Conservation (phyloP, 345 rosid species). For the Erodium maritimum region DNA sequence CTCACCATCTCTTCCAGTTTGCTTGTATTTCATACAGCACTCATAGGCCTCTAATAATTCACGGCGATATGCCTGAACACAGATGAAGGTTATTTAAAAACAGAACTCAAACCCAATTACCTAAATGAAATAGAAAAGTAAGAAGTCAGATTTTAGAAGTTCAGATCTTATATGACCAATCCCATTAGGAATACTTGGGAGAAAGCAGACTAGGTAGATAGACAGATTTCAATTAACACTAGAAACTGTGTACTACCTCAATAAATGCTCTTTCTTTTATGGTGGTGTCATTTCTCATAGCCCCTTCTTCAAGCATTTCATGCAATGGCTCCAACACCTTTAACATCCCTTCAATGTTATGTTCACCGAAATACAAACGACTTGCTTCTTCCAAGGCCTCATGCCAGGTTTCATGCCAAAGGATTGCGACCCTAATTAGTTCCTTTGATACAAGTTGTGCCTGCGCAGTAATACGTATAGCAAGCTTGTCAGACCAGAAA, state of each 20-base stretch:
- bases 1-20: constrained; percentile 88
- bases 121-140: neutral
- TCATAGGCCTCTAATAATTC: constrained; percentile 87
- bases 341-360: constrained; percentile 91
- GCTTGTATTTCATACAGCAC: constrained; percentile 81
- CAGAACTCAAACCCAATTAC: neutral
- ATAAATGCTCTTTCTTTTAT: constrained; percentile 88
- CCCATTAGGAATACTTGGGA: too few species aligned
- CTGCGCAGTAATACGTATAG: constrained; percentile 22
- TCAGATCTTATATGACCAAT: too few species aligned
- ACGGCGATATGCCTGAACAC: constrained; percentile 66
- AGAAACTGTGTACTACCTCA: constrained; percentile 40
- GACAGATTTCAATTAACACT: too few species aligned
- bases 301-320: constrained; percentile 87
- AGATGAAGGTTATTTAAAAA: constrained; percentile 3
- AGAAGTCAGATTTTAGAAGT: neutral
- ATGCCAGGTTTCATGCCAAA: constrained; percentile 99
- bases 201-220: too few species aligned
- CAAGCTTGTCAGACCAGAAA: neutral
- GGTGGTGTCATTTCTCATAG: constrained; percentile 49
- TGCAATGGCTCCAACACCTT: constrained; percentile 91
- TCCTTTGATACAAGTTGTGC: constrained; percentile 93
- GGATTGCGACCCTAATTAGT: constrained; percentile 91
- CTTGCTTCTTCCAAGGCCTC: constrained; percentile 99
- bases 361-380: constrained; percentile 95